Base-by-base conservation (phyloP, 805 yeast genomes). In the Grigorovia jiainica region DNA sequence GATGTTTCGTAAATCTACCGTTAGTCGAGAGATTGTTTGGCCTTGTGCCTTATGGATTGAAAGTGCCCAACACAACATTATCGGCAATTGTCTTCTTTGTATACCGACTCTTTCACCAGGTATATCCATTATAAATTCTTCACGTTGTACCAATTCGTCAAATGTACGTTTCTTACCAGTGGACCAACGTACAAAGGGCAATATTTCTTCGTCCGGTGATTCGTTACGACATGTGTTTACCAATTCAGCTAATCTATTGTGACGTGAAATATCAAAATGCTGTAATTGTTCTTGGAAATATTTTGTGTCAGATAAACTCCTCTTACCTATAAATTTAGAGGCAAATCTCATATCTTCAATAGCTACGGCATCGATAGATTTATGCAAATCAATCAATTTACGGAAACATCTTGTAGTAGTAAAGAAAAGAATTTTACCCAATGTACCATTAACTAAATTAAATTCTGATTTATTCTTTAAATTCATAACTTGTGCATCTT, bases 401-500 rank as follows among this genome's bases (percentile, higher is more conserved):
- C 47, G 39, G 35, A 47, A 55, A 3, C 65, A 29, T 0, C 50
- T 43, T 19, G 50, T 50, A 0, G 69, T 54, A 7, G 63, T 48
- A 44, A 70, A 70, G 25, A 63, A 60, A 3, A 68, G 44, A 1
- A 92, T 81, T 31, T 71, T 76, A 0, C 99, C 99, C 31, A 90
- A 67, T 0, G 96, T 76, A 3, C 99, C 98, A 63, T 92, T 92
- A 33, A 92, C 97, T 31, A 92, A 66, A 15, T 55, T 56, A 2
- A 69, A 64, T 8, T 77, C 82, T 48, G 85, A 89, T 23, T 74
- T 70, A 58, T 92, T 92, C 53, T 84, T 86, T 49, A 92, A 64
- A 71, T 86, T 78, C 96, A 92, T 89, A 1, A 92, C 97, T 61
- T 92, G 98, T 0, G 96, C 94, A 30, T 86, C 87, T 42, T 76